Evolutionary conservation across 2,329 filamentous ascomycete genomes (phyloP), one percentile per base, ranked within the genome.

Genomic region (Fusarium sp.): DNA sequence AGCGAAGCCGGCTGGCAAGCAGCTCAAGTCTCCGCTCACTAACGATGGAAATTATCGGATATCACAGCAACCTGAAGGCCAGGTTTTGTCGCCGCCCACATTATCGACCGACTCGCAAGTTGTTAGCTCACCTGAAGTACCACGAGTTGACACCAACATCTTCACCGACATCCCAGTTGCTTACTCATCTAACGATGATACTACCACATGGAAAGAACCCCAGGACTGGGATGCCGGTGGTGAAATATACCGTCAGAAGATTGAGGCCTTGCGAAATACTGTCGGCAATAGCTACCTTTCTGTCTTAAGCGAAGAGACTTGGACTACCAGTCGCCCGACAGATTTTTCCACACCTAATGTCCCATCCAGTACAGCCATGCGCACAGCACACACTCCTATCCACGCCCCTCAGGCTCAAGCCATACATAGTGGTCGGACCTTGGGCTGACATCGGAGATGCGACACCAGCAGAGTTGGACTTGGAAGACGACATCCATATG

Each of bases 261-360:
- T 98, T 61, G 95, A 97, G 81, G 91, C 93, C 7, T 84, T 98
- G 60, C 92, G 95, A 69, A 92, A 92, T 78, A 94, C 95, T 78
- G 91, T 97, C 73, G 95, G 95, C 36, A 94, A 91, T 76, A 93
- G 91, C 41, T 99, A 97, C 88, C 88, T 99, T 42, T 95, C 91
- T 71, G 94, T 93, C 20, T 85, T 98, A 56, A 92, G 93, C 68
- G 95, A 97, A 77, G 93, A 96, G 80, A 86, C 84, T 45, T 91
- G 90, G 89, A 86, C 47, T 36, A 51, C 75, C 22, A 77, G 68
- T 20, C 71, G 62, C 15, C 59, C 74, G n/a, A 24, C 76, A 53
- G 76, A 78, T 36, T 78, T 69, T 61, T 60, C 73, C 41, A 55
- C 74, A 15, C 61, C 75, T 44, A 68, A 59, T 55, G 71, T 81